phyloP scores from a whole-genome alignment of 192 early-diverging fungal genomes.

The Piromyces sp. region DNA sequence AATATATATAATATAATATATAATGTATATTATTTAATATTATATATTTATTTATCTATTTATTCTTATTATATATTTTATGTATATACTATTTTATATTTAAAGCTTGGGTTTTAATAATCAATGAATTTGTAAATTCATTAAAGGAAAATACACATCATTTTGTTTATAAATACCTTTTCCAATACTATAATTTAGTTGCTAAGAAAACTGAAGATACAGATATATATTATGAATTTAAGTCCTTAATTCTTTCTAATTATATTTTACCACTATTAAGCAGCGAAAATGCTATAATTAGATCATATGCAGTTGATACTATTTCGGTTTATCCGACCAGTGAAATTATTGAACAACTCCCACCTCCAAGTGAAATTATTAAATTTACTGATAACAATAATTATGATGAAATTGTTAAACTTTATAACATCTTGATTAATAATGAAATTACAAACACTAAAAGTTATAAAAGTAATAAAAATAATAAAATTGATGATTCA shows the following conservation, averaged over 20 bases:
- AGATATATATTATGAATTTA: not conserved
- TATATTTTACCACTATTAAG: not conserved
- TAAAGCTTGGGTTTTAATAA: not conserved
- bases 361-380: not conserved
- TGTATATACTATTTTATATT: too few species aligned
- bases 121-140: not conserved
- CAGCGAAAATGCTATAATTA: not conserved
- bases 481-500: not conserved
- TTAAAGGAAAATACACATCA: not conserved
- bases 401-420: not conserved
- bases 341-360: not conserved
- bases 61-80: too few species aligned
- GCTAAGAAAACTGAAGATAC: not conserved
- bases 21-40: too few species aligned
- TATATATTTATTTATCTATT: too few species aligned
- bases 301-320: not conserved
- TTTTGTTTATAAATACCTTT: not conserved
- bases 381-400: not conserved
- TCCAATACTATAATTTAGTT: not conserved
- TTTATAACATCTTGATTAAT: not conserved
- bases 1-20: too few species aligned
- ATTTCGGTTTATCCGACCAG: not conserved
- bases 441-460: not conserved
- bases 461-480: not conserved
- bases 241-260: not conserved